Base-by-base conservation (phyloP, 2,329 filamentous ascomycete genomes). In the Cercospora sp. region DNA sequence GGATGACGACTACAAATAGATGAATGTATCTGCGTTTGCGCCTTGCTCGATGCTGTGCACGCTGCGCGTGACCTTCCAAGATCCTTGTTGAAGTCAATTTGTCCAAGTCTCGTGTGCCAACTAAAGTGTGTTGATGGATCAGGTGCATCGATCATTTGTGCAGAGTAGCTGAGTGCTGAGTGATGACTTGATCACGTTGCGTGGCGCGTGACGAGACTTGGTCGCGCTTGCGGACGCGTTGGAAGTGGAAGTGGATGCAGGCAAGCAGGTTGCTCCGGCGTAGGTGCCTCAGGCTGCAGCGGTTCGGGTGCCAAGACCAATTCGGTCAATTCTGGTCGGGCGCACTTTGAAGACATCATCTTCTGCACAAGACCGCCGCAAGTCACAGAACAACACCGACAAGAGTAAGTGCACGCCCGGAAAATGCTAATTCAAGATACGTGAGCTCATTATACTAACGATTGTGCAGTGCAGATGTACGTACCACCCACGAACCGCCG, bases 401-500 rank as follows among this genome's bases (percentile, higher is more conserved):
- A 75, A 68, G 58, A 75, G 73, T 75, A 70, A 69, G 73, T 74
- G 12, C 12, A 36, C 33, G 7, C 23, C 23, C 10, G 18, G n/a
- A 16, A 39, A 10, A 53, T n/a, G 23, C 12, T 33, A 18, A n/a
- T 26, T 2, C 9, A 16, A 28, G 8, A 20, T 33, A 12, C 28
- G 13, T 63, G 1, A 42, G 48, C 8, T 36, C 36, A 20, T 31
- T 36, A 67, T 73, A 67, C 75, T 76, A 66, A 77, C 74, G 68
- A 66, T 65, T 67, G 18, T 26, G 64, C 69, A 76, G 74, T 77
- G 75, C 75, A 77, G 74, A 77, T 77, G 74, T 77, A 75, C 60
- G 75, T 70, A 63, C 16, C 68, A 45, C 63, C 62, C 63, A 59
- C 69, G 60, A 64, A 64, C 65, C 28, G 30, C 26, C 66, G 68